These are phyloP conservation scores for Candida mattraensis DNA, from an alignment of 805 yeast species.

Conservation along the genomic window DNA sequence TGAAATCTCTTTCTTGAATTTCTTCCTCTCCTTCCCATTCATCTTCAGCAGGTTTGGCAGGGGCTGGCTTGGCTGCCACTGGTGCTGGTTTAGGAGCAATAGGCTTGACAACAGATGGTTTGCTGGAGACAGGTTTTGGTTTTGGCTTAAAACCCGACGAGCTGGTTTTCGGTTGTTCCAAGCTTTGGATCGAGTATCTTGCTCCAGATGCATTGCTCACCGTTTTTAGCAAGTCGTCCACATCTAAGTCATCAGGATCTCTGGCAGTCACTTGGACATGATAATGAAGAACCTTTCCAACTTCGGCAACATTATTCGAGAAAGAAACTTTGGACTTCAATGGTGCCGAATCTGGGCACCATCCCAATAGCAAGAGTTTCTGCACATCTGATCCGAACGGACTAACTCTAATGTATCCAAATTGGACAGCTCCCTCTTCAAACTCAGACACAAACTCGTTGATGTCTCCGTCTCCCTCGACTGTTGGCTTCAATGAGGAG, in stretches of 20 bases:
- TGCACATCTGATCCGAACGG: constrained; percentile 91
- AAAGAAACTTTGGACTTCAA: constrained; percentile 70
- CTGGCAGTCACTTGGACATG: constrained; percentile 98
- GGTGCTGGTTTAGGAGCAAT: constrained; percentile 18
- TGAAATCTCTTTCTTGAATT: constrained; percentile 53
- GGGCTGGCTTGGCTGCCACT: constrained; percentile 14
- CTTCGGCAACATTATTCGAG: constrained; percentile 75
- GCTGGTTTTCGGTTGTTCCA: constrained; percentile 20
- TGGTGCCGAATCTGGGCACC: constrained; percentile 98
- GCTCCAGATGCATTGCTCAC: constrained; percentile 95
- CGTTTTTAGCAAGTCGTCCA: constrained; percentile 68
- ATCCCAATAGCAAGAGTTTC: constrained; percentile 83
- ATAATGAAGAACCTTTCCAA: constrained; percentile 74
- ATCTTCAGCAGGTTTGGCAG: constrained; percentile 31
- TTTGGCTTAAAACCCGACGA: constrained; percentile 8
- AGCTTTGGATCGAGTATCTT: constrained; percentile 69
- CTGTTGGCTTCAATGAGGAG: constrained; percentile 46
- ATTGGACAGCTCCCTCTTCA: constrained; percentile 85
- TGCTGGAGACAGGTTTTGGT: constrained; percentile 8
- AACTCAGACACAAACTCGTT: constrained; percentile 78
- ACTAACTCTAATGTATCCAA: constrained; percentile 82
- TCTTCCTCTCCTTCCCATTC: constrained; percentile 75
- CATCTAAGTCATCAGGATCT: constrained; percentile 85
- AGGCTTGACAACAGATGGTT: constrained; percentile 24
- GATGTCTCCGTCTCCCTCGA: constrained; percentile 63